phyloP scores from a whole-genome alignment of 495 filamentous ascomycete species.

The Penicillium canariense region DNA sequence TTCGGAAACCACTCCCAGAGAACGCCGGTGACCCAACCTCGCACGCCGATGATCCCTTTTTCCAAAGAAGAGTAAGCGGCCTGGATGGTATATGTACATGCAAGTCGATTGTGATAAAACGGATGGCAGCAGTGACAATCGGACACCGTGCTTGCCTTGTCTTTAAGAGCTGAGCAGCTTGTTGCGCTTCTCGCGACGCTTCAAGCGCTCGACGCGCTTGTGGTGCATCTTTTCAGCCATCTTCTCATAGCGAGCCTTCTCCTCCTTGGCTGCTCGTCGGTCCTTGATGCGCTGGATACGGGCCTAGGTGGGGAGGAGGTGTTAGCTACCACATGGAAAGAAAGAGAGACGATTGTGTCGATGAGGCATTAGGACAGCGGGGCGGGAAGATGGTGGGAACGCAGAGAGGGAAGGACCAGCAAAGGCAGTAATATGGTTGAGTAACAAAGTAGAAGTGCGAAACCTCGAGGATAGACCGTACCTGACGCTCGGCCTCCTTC shows the following conservation, averaged over 20 bases:
- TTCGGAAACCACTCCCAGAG: conserved; percentile 11
- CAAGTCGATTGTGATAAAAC: conserved; percentile 5
- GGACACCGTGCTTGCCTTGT: neutral
- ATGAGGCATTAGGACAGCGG: neutral
- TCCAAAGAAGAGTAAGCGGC: conserved; percentile 1
- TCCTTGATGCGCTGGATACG: conserved; percentile 77
- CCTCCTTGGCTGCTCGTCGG: conserved; percentile 79
- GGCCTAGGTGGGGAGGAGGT: conserved; percentile 44
- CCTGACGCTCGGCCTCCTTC: conserved; percentile 84
- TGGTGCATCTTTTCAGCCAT: conserved; percentile 97
- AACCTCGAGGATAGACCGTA: conserved; percentile 35
- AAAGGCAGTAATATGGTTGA: neutral
- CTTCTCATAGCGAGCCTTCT: conserved; percentile 90
- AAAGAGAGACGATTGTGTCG: neutral
- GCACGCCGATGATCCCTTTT: conserved; percentile 1
- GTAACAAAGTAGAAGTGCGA: neutral
- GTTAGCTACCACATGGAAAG: neutral
- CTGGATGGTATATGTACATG: conserved; percentile 15
- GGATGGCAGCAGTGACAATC: neutral
- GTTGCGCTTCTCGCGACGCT: conserved; percentile 95
- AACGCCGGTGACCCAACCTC: conserved; percentile 19
- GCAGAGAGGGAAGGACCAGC: neutral
- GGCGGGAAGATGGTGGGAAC: neutral
- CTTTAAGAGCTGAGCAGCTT: conserved; percentile 84
- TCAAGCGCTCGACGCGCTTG: conserved; percentile 89